Base-by-base conservation (phyloP, 2,329 filamentous ascomycete species). In the Monilinia vaccinii-corymbosi region DNA sequence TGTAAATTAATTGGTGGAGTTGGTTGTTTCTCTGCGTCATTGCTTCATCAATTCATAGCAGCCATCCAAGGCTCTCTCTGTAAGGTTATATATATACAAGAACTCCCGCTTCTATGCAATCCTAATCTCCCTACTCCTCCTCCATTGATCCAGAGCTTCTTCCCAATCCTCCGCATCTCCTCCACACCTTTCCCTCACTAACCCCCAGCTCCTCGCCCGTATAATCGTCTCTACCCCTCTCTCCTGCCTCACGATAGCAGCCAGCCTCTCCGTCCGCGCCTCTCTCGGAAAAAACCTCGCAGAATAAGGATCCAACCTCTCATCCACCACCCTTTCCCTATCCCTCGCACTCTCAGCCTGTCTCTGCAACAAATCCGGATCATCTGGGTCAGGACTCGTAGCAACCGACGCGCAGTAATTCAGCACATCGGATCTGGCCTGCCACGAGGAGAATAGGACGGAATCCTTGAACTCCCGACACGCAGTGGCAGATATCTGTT, bases 281-380 rank as follows among this genome's bases (percentile, higher is more conserved):
- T 97, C 91, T 56, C 79, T 76, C 0, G 89, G 85, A 67, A 93
- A 93, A 72, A 90, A 96, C 28, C 93, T 79, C 8, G 79, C 88
- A 11, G 88, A 92, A 71, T 99, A 99, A 2, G 94, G 94, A 76
- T 99, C 94, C 61, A 97, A 73, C 60, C 94, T 79, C 75, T 97
- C 94, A 72, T 97, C 84, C 5, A 97, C 85, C 0, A 93, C 79
- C 56, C 85, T 79, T 69, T 93, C 87, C 51, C 86, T 79, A 64
- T 88, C 84, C 67, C 78, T 83, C 61, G 85, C 81, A 57, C 84
- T 83, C 73, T 96, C 88, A 0, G 84, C 78, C 68, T 91, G 81
- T 58, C 89, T 78, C 21, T 88, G 69, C 0, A 88, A 76, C 31
- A 84, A 79, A 60, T 93, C 89, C 1, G 92, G 92, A 67, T 97